Evolutionary conservation across 495 filamentous ascomycete species (phyloP).

Genomic region (Aspergillus carlsbadensis): DNA sequence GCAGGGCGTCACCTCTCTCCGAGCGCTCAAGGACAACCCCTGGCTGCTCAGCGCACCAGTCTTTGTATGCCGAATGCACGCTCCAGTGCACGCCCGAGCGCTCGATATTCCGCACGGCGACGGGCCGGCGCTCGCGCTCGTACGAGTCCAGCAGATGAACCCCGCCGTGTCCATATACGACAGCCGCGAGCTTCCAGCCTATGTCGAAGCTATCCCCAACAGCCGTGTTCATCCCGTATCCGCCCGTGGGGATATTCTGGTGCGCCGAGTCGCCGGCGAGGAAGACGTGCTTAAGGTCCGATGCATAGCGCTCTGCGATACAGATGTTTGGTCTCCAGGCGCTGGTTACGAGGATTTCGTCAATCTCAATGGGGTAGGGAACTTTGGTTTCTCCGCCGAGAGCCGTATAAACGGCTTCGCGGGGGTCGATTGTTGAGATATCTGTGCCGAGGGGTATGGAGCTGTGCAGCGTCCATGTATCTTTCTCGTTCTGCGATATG

Average conservation of each 20-base stretch:
- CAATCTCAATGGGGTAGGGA: not conserved
- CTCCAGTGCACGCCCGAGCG: slow-evolving; percentile 10
- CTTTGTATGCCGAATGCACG: no score
- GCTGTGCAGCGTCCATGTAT: slow-evolving; percentile 29
- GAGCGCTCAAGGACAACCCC: no score
- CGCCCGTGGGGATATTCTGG: slow-evolving; percentile 23
- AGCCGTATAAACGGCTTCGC: not conserved
- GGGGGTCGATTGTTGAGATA: not conserved
- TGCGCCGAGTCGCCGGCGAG: not conserved
- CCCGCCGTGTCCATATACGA: slow-evolving; percentile 21
- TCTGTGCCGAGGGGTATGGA: slow-evolving; percentile 2
- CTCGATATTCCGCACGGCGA: slow-evolving; percentile 13
- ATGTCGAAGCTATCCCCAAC: slow-evolving; percentile 31
- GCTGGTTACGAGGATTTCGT: slow-evolving; percentile 7
- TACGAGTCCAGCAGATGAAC: slow-evolving; percentile 22
- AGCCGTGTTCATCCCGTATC: slow-evolving; percentile 34
- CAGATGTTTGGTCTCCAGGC: slow-evolving; percentile 24
- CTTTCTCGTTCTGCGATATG: slow-evolving; percentile 28
- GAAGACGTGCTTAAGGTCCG: slow-evolving; percentile 7
- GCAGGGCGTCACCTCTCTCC: no score
- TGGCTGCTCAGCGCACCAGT: no score
- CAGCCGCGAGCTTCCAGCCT: slow-evolving; percentile 31
- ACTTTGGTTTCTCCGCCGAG: not conserved
- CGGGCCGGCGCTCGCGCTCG: slow-evolving; percentile 25
- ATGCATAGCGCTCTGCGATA: slow-evolving; percentile 18